Base-by-base conservation (phyloP, 768 basidiomycete species). In the Boletus coccyginus region DNA sequence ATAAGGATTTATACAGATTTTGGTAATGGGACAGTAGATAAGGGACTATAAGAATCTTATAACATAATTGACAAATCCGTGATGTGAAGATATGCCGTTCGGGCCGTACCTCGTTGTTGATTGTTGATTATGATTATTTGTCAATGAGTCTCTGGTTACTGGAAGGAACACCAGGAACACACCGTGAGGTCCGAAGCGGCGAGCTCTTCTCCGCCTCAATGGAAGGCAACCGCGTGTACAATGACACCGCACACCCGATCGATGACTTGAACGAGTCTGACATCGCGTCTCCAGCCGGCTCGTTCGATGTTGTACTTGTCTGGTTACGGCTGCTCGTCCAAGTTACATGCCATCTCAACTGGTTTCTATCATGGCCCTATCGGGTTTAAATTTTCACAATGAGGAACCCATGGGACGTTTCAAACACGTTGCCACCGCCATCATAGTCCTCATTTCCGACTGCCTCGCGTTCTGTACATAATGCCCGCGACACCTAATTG, bases 371-470 rank as follows among this genome's bases (percentile, higher is more conserved):
- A 33, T 44, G 35, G 21, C 44, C 32, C 10, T 24, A 16, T 13
- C 5, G 33, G 21, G 46, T 33, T 40, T 32, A 7, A 17, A 41
- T 24, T 42, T 3, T 38, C 46, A 17, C n/a, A 27, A 24, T n/a
- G 19, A 10, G 3, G 17, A n/a, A 61, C 29, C 16, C 46, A 32
- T 47, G 44, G 38, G 55, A 59, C 47, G 56, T 55, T 47, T 10
- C 47, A 47, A 52, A 67, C 68, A 67, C 66, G 62, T 64, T 68
- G 58, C 45, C 48, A 21, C 50, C 46, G 53, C 55, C 38, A 9
- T 42, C 50, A 31, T 48, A 32, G 31, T 32, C 52, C 46, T 69
- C 67, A 68, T 70, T 19, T 70, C 68, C 68, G 68, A 42, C 19
- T 29, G 52, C 56, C 40, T 50, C 24, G 51, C 41, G 50, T 48